Conservation (phyloP, 805 yeast genomes). For the Millerozyma miso region DNA sequence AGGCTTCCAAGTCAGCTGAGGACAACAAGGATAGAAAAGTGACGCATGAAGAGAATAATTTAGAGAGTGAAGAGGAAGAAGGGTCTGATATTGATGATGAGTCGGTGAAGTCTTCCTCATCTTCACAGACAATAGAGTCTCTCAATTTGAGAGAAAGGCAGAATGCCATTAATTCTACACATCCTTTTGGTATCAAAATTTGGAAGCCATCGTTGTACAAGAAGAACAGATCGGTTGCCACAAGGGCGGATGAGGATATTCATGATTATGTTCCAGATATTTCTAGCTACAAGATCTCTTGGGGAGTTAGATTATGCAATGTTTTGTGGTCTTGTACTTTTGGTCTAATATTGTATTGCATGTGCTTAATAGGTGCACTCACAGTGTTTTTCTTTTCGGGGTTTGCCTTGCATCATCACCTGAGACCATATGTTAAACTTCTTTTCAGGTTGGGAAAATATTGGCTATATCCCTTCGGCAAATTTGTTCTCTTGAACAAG, state of each 20-base stretch:
- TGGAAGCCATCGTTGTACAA: conserved; percentile 98
- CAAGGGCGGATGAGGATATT: conserved; percentile 88
- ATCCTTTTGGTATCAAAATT: conserved; percentile 96
- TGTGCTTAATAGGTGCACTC: conserved; percentile 50
- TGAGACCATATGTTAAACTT: conserved; percentile 59
- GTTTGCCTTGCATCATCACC: conserved; percentile 43
- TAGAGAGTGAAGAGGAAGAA: conserved; percentile 22
- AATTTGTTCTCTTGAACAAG: conserved; percentile 69
- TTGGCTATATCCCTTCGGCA: conserved; percentile 83
- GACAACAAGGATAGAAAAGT: conserved; percentile 2
- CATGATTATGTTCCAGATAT: conserved; percentile 59
- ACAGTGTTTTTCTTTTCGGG: conserved; percentile 40
- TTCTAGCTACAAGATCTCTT: conserved; percentile 48
- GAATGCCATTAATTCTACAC: conserved; percentile 93
- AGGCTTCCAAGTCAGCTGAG: conserved; percentile 11
- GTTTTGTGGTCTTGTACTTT: conserved; percentile 67
- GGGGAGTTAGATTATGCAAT: conserved; percentile 66
- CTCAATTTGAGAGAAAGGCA: conserved; percentile 89
- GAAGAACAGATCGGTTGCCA: conserved; percentile 85
- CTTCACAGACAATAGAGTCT: conserved; percentile 63
- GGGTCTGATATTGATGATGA: conserved; percentile 17
- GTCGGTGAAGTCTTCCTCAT: conserved; percentile 23
- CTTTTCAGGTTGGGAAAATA: conserved; percentile 64
- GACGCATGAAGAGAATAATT: conserved; percentile 12
- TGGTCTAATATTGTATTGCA: conserved; percentile 56